Evolutionary conservation across 176 grass and related monocot species (phyloP).

Genomic region (Rhynchospora tenuis): DNA sequence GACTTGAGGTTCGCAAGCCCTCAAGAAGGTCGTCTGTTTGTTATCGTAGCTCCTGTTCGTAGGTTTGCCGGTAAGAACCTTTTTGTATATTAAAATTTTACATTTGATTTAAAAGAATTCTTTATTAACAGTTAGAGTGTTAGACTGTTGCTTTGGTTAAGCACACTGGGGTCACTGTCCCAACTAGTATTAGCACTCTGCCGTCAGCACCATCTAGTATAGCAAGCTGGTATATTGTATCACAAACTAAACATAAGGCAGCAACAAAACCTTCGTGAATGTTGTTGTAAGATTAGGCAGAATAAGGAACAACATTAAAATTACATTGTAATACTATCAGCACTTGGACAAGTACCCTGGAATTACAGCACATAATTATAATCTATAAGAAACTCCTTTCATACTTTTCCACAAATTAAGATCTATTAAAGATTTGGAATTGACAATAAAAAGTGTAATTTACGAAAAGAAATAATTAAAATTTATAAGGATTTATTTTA

Average conservation of each 20-base stretch:
- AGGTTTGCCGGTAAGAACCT: slow-evolving; percentile 64
- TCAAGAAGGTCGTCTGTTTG: slow-evolving; percentile 65
- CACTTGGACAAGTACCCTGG: neutral
- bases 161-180: neutral
- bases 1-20: slow-evolving; percentile 73
- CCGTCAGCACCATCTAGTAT: neutral
- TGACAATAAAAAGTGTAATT: neutral
- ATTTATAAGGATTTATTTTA: neutral
- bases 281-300: neutral
- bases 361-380: neutral
- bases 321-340: neutral
- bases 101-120: neutral
- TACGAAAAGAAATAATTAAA: neutral
- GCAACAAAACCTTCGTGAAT: neutral
- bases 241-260: neutral
- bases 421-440: neutral
- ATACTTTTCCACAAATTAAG: neutral
- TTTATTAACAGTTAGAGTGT: neutral
- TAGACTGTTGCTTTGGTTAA: neutral
- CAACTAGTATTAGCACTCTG: neutral
- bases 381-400: neutral
- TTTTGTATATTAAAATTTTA: neutral
- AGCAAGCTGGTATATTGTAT: neutral
- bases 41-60: slow-evolving; percentile 75
- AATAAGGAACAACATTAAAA: neutral